These are phyloP conservation scores for Paramyrothecium roridum DNA, from an alignment of 2,329 filamentous ascomycete genomes.

Conservation along the genomic window DNA sequence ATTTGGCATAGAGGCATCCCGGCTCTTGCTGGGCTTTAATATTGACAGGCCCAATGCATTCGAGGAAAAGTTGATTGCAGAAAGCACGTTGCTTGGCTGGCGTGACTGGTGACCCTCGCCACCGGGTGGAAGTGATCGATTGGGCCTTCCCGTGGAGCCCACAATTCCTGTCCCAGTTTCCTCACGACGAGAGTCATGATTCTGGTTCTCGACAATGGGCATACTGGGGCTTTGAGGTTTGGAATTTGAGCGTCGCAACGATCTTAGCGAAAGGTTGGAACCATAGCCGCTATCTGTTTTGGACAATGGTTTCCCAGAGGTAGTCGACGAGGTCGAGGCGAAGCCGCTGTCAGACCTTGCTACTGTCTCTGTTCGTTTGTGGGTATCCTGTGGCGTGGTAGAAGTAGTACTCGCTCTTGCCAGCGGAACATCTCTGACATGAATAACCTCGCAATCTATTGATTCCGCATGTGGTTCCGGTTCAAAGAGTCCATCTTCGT, in stretches of 20 bases:
- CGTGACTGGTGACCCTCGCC: conserved; percentile 2
- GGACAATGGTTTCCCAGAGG: conserved; percentile 41
- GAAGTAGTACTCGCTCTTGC: conserved; percentile 31
- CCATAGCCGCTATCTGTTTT: conserved; percentile 62
- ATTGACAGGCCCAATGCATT: conserved; percentile 15
- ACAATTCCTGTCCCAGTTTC: background rate
- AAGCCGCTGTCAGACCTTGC: conserved; percentile 46
- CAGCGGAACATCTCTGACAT: conserved; percentile 39
- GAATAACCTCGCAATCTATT: conserved; percentile 26
- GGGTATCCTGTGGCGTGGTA: background rate
- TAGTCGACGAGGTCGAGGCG: conserved; percentile 40
- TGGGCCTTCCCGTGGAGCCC: too few species aligned
- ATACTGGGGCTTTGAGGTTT: conserved; percentile 6
- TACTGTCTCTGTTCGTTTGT: conserved; percentile 15
- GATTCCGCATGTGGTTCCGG: conserved; percentile 30
- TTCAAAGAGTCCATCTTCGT: conserved; percentile 47
- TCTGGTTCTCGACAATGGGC: background rate
- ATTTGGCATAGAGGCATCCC: conserved; percentile 10
- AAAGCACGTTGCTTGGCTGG: background rate
- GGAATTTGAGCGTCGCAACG: conserved; percentile 34
- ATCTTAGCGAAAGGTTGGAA: conserved; percentile 56
- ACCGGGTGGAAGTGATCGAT: background rate
- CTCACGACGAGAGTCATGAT: background rate
- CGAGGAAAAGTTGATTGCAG: background rate
- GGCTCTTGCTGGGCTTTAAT: conserved; percentile 11